phyloP scores from a whole-genome alignment of 495 filamentous ascomycete genomes.

The Cercophora samala region DNA sequence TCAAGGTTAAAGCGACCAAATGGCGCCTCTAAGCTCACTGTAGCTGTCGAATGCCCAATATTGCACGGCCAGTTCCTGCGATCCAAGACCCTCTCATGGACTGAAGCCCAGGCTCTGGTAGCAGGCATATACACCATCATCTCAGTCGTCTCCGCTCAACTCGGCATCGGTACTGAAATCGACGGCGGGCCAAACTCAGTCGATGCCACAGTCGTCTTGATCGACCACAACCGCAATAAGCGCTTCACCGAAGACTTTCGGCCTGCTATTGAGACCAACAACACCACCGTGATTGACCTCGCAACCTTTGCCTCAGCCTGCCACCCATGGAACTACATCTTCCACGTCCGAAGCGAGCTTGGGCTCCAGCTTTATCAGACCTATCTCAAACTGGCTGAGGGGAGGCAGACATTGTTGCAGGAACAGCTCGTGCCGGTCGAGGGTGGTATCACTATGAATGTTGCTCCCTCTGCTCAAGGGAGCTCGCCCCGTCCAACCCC shows the following conservation, averaged over 20 bases:
- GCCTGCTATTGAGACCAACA: constrained; percentile 36
- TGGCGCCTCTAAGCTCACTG: constrained; percentile 44
- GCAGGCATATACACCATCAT: constrained; percentile 77
- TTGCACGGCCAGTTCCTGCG: constrained; percentile 41
- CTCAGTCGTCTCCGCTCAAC: constrained; percentile 60
- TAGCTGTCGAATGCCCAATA: constrained; percentile 53
- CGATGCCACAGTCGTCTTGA: constrained; percentile 70
- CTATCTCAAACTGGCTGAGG: constrained; percentile 46
- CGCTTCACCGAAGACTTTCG: constrained; percentile 28
- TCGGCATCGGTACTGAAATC: constrained; percentile 58
- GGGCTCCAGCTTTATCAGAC: constrained; percentile 47
- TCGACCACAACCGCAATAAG: constrained; percentile 56
- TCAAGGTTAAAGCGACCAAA: constrained; percentile 42
- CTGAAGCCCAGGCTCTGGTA: constrained; percentile 63
- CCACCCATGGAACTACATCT: constrained; percentile 68
- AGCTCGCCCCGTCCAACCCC: constrained; percentile 10
- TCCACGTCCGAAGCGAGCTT: constrained; percentile 57
- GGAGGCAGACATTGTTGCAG: constrained; percentile 41
- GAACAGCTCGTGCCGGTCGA: constrained; percentile 44
- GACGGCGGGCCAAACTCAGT: constrained; percentile 62
- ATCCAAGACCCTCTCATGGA: constrained; percentile 57
- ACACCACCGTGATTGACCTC: constrained; percentile 61
- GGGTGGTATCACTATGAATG: constrained; percentile 45
- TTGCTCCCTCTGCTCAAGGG: constrained; percentile 14
- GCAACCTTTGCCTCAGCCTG: constrained; percentile 60